Percentiles rank a stretch among this genome's conserved stretches.
These are phyloP conservation scores for Artomyces pyxidatus DNA, from an alignment of 768 basidiomycete genomes.

Conservation along the genomic window DNA sequence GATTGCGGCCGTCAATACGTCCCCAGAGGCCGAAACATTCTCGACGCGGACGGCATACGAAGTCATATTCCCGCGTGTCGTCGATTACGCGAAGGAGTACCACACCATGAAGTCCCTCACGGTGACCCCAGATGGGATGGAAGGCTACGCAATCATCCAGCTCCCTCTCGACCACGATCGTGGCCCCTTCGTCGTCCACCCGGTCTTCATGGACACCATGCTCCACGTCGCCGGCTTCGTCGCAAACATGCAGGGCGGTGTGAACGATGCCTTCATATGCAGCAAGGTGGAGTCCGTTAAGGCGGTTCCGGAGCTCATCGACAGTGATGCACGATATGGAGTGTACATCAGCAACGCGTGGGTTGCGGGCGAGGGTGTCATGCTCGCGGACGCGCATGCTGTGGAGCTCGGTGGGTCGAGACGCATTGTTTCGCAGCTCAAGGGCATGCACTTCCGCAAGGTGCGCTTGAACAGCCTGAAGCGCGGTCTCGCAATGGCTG, in stretches of 20 bases:
- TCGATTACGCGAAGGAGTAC: slow-evolving; percentile 51
- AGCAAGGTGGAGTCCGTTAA: slow-evolving; percentile 41
- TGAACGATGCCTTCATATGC: slow-evolving; percentile 58
- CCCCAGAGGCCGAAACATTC: slow-evolving; percentile 36
- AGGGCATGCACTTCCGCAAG: slow-evolving; percentile 51
- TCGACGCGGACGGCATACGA: slow-evolving; percentile 52
- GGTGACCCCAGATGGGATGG: slow-evolving; percentile 37
- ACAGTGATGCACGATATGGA: slow-evolving; percentile 34
- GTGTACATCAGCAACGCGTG: slow-evolving; percentile 44
- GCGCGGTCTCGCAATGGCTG: slow-evolving; percentile 33
- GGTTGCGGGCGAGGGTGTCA: slow-evolving; percentile 35
- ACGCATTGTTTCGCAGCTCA: slow-evolving; percentile 45
- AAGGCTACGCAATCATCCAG: slow-evolving; percentile 42
- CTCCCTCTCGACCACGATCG: slow-evolving; percentile 30
- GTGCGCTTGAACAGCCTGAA: slow-evolving; percentile 44
- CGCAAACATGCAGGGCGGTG: slow-evolving; percentile 45
- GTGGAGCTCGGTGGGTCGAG: slow-evolving; percentile 30
- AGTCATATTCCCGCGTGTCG: slow-evolving; percentile 60
- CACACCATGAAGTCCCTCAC: slow-evolving; percentile 49
- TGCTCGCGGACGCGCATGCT: slow-evolving; percentile 46
- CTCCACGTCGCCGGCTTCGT: slow-evolving; percentile 67
- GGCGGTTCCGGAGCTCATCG: slow-evolving; percentile 35
- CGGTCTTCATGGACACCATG: slow-evolving; percentile 58
- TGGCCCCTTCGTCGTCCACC: slow-evolving; percentile 35
- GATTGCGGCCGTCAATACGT: slow-evolving; percentile 21